A percentile compares a stretch with the other conserved stretches of the same genome.
Evolutionary conservation across 192 early-diverging fungal genomes (phyloP).

Genomic region (Geosiphon pyriformis): DNA sequence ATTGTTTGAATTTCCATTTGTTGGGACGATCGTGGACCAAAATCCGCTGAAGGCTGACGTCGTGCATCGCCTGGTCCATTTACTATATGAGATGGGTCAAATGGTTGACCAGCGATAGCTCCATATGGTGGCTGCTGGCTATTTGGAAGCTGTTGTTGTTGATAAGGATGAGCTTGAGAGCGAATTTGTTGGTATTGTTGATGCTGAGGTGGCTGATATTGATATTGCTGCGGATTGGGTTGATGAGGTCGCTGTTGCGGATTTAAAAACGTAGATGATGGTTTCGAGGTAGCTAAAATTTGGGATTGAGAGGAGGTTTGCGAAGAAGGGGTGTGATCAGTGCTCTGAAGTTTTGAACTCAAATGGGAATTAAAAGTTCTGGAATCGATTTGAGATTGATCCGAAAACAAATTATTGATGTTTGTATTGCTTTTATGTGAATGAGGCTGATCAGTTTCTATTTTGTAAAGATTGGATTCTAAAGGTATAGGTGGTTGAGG

Average conservation of each 20-base stretch:
- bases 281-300: constrained; percentile 3
- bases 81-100: not conserved
- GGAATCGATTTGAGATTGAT: too few relatives aligned
- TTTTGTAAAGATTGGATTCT: not conserved
- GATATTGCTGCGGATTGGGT: not conserved
- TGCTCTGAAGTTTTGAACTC: too few relatives aligned
- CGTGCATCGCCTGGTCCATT: constrained; percentile 10
- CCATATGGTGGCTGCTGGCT: not conserved
- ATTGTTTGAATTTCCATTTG: constrained; percentile 8
- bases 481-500: constrained; percentile 11
- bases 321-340: too few relatives aligned
- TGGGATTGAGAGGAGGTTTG: too few relatives aligned
- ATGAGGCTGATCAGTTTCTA: not conserved
- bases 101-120: not conserved
- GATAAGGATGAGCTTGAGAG: not conserved
- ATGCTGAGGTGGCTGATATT: not conserved
- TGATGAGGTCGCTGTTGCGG: constrained; percentile 20
- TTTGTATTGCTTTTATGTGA: not conserved
- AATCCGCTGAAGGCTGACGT: not conserved
- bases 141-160: constrained; percentile 5
- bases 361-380: too few relatives aligned
- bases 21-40: constrained; percentile 12
- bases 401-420: too few relatives aligned
- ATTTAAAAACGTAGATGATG: not conserved
- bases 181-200: constrained; percentile 7